Base-by-base conservation (phyloP, 345 rosid genomes). In the Acer negundo region DNA sequence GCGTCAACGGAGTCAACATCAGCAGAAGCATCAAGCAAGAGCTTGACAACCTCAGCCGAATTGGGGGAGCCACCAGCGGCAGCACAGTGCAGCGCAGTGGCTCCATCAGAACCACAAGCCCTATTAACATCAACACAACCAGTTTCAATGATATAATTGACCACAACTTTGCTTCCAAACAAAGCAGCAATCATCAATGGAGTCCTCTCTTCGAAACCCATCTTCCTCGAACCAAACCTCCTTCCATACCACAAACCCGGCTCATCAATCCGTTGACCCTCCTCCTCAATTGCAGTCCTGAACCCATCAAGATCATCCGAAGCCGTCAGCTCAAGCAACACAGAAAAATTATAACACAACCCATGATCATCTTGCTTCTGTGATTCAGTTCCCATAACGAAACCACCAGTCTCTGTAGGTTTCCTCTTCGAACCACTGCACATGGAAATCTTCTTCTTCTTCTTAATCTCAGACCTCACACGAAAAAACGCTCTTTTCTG, bases 101-200 rank as follows among this genome's bases (percentile, higher is more conserved):
- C 95, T 22, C 91, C 90, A 82, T 91, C 97, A 0, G 91, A 85
- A 20, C 95, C 98, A 63, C 87, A 87, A 12, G 89, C 79, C 70
- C 84, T 82, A 74, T 92, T 92, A 40, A 92, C 91, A 65, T 93
- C 92, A 0, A 82, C 90, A 77, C 75, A 72, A 20, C 93, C 91
- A 1, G 82, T 85, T 46, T 69, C 82, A 38, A 90, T 55, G 13
- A 92, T 88, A 74, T 88, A 92, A 42, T 63, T 80, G 80, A 93
- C 79, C 7, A 95, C 86, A 73, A 82, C 89, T 81, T 85, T 87
- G 90, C 97, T 92, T 66, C 97, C 98, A 65, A 80, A 95, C 89
- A 89, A 82, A n/a, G 96, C 89, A 65, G 99, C 98, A 59, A 95
- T 80, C 97, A 93, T 88, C 53, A 95, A 91, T 44, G 98, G 95